These are phyloP conservation scores for Podaxis rugospora DNA, from an alignment of 768 basidiomycete species.

Conservation along the genomic window DNA sequence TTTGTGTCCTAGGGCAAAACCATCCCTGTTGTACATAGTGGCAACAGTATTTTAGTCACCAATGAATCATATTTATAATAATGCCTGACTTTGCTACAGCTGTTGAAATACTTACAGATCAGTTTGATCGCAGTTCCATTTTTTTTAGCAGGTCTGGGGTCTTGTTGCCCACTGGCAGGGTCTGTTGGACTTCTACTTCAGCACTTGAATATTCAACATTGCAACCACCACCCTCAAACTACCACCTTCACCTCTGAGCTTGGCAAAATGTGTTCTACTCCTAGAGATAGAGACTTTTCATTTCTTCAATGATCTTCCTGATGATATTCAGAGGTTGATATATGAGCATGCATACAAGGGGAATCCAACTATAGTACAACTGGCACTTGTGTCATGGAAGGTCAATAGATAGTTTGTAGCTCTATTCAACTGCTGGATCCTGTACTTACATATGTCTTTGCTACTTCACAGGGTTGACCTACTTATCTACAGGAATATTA, in stretches of 20 bases:
- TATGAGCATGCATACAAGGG: not conserved
- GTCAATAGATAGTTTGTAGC: not conserved
- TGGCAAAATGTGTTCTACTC: not conserved
- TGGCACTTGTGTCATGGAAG: slow-evolving; percentile 2
- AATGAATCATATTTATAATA: no score
- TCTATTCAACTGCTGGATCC: not conserved
- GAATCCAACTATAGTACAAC: not conserved
- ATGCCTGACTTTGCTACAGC: no score
- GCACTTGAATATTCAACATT: not conserved
- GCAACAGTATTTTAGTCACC: no score
- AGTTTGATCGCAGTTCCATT: no score
- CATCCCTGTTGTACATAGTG: no score
- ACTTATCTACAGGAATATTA: not conserved
- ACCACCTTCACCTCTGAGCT: not conserved
- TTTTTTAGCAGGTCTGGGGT: no score
- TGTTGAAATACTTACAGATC: no score
- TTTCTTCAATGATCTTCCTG: not conserved
- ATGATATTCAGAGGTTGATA: not conserved
- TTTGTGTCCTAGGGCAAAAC: no score
- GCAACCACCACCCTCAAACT: not conserved
- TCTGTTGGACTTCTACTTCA: no score
- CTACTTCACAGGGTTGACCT: not conserved
- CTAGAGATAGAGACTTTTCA: not conserved
- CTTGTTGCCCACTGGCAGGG: no score
- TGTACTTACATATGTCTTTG: not conserved